Evolutionary conservation across 257 asterid genomes (phyloP).

Genomic region (Galeopsis tetrahit): DNA sequence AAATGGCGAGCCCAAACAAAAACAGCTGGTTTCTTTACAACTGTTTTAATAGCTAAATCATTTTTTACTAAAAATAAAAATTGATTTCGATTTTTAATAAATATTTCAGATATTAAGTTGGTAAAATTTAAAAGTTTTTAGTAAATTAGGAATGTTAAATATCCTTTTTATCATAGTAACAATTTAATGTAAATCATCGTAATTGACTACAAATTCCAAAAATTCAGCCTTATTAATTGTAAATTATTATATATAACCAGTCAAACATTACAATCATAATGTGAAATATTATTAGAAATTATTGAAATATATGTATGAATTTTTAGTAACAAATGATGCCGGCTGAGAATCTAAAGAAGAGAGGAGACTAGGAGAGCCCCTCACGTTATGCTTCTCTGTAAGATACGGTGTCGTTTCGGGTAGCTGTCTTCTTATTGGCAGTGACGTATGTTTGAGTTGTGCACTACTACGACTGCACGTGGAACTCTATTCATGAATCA

Average conservation of each 20-base stretch:
- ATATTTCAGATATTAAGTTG: too few species aligned
- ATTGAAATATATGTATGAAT: too few species aligned
- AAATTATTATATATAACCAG: background rate
- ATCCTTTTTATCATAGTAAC: background rate
- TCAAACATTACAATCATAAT: background rate
- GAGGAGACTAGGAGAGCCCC: background rate
- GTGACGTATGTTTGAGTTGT: conserved; percentile 35
- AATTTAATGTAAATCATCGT: too few species aligned
- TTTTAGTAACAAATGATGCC: background rate
- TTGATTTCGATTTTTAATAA: background rate
- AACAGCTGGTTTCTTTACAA: background rate
- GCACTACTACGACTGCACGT: conserved; percentile 35
- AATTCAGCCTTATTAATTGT: background rate
- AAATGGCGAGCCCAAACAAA: background rate
- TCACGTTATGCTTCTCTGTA: conserved; percentile 36
- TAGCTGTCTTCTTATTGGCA: conserved; percentile 44
- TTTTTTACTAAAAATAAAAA: background rate
- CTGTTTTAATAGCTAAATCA: background rate
- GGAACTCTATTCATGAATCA: conserved; percentile 28
- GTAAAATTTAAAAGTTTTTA: too few species aligned
- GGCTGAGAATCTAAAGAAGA: background rate
- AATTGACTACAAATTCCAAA: background rate
- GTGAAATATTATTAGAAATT: background rate
- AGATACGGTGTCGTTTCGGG: conserved; percentile 32
- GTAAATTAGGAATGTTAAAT: too few species aligned